Conservation (phyloP, 176 grass and related monocot species). For the Secale cereale region DNA sequence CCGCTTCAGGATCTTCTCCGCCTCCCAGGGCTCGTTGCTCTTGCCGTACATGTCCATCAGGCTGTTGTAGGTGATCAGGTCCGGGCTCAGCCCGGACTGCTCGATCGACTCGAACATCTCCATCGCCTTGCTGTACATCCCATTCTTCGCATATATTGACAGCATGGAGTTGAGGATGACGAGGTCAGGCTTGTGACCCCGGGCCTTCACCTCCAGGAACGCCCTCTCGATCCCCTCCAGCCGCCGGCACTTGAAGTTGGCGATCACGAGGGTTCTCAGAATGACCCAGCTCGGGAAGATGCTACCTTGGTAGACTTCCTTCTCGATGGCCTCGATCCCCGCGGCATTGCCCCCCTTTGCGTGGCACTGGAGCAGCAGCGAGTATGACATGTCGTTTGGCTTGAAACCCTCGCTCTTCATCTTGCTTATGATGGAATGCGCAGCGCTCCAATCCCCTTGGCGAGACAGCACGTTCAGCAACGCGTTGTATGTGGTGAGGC, state of each 20-base stretch:
- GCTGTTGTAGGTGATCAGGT: conserved; percentile 84
- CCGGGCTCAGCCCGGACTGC: conserved; percentile 53
- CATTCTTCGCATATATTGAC: conserved; percentile 69
- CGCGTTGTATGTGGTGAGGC: conserved; percentile 75
- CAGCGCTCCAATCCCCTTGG: conserved; percentile 62
- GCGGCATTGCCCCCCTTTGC: conserved; percentile 52
- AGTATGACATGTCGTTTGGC: conserved; percentile 72
- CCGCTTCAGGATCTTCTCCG: conserved; percentile 69
- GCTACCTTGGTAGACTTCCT: conserved; percentile 54
- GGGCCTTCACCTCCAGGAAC: conserved; percentile 66
- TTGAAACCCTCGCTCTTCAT: conserved; percentile 78
- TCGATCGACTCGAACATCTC: conserved; percentile 61
- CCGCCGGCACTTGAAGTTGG: conserved; percentile 73
- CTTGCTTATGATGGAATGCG: conserved; percentile 52
- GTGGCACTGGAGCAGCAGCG: conserved; percentile 69
- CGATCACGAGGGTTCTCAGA: conserved; percentile 69
- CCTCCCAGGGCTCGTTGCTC: conserved; percentile 71
- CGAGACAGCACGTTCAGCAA: conserved; percentile 65
- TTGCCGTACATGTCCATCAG: conserved; percentile 93
- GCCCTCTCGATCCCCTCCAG: conserved; percentile 58
- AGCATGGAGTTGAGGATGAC: conserved; percentile 90
- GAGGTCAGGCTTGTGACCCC: conserved; percentile 81
- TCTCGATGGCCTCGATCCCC: conserved; percentile 55
- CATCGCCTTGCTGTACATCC: conserved; percentile 55
- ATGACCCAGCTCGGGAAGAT: conserved; percentile 90